Evolutionary conservation across 345 rosid genomes (phyloP).

Genomic region (Gossypium longicalyx): DNA sequence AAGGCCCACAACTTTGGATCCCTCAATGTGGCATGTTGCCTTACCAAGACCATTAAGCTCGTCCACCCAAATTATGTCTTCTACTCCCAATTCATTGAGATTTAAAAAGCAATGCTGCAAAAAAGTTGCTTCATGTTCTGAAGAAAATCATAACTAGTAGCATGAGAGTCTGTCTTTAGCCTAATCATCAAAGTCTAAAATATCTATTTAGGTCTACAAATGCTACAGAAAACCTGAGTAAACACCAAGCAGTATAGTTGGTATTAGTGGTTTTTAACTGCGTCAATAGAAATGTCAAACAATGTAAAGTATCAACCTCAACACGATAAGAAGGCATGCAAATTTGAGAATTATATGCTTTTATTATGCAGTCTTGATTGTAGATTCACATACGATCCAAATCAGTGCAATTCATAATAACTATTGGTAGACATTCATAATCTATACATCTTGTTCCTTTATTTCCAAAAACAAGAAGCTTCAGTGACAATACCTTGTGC

Average conservation of each 20-base stretch:
- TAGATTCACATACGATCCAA: neutral
- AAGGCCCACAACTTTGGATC: slow-evolving; percentile 69
- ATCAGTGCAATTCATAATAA: neutral
- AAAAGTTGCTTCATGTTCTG: slow-evolving; percentile 50
- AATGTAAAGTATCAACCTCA: neutral
- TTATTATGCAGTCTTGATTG: neutral
- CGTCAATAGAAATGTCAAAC: slow-evolving; percentile 12
- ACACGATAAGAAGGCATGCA: neutral
- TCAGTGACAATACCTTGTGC: slow-evolving; percentile 38
- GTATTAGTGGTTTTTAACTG: slow-evolving; percentile 21
- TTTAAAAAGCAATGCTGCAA: slow-evolving; percentile 42
- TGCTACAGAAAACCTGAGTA: neutral
- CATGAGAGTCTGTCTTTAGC: slow-evolving; percentile 7
- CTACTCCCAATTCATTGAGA: slow-evolving; percentile 58
- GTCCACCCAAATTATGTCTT: slow-evolving; percentile 78
- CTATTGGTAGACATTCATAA: neutral
- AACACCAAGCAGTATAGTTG: neutral
- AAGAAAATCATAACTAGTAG: slow-evolving; percentile 23
- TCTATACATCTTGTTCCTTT: neutral
- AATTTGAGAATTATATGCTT: neutral
- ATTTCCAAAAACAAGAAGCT: neutral
- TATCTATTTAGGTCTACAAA: neutral
- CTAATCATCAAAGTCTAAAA: neutral
- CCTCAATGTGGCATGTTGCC: slow-evolving; percentile 60
- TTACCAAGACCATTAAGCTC: slow-evolving; percentile 44